phyloP scores from a whole-genome alignment of 148 eudicot genomes.

The Fallopia convolvulus region DNA sequence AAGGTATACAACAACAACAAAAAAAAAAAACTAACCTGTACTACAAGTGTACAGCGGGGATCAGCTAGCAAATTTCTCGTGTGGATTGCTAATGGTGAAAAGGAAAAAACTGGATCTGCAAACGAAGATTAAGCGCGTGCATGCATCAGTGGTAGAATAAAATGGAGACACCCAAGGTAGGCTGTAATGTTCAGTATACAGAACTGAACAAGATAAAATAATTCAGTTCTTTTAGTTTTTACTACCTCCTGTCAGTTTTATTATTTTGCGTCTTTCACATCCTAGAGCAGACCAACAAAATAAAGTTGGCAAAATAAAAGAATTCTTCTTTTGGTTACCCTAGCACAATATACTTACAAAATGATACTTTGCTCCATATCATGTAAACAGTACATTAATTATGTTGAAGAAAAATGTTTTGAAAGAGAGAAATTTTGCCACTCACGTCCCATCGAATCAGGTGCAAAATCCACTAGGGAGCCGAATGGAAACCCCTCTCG shows the following conservation, averaged over 20 bases:
- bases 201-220: neutral
- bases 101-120: constrained; percentile 98
- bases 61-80: constrained; percentile 86
- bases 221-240: neutral
- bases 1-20: neutral
- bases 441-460: constrained; percentile 98
- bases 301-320: neutral
- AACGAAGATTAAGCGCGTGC: neutral
- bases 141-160: neutral
- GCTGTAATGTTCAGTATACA: neutral
- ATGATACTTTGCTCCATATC: neutral
- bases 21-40: constrained; percentile 50
- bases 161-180: neutral
- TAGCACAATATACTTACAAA: neutral
- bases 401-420: neutral
- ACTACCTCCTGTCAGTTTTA: neutral
- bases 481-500: constrained; percentile 97
- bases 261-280: neutral
- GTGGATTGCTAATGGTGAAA: constrained; percentile 97
- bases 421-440: constrained; percentile 8
- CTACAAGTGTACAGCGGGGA: constrained; percentile 92
- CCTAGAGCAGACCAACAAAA: neutral
- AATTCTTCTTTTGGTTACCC: neutral
- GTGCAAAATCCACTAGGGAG: constrained; percentile 94
- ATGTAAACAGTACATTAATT: neutral